A percentile compares a stretch with the other conserved stretches of the same genome.
Evolutionary conservation across 1,139 yeast species (phyloP).

Genomic region (Yamadazyma mexicana): DNA sequence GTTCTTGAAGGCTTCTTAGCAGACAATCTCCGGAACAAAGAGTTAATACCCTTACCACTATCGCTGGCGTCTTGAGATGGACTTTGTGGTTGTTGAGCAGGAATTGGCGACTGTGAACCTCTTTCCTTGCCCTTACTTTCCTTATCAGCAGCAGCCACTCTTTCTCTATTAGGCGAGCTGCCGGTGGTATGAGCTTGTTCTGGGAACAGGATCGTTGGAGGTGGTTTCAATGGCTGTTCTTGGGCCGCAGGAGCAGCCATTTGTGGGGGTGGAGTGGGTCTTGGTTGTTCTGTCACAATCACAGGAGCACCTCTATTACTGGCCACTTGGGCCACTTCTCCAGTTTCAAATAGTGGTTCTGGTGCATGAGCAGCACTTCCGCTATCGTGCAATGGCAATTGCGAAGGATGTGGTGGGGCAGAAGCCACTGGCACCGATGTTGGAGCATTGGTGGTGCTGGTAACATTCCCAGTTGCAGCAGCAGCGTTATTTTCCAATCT

Average conservation of each 20-base stretch:
- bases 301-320: slow-evolving; percentile 9
- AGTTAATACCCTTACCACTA: slow-evolving; percentile 35
- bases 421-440: not conserved
- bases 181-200: slow-evolving; percentile 68
- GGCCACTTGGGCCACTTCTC: slow-evolving; percentile 11
- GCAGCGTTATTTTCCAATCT: slow-evolving; percentile 8
- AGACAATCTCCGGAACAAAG: slow-evolving; percentile 41
- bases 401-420: slow-evolving; percentile 3
- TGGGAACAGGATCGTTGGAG: slow-evolving; percentile 49
- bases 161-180: slow-evolving; percentile 8
- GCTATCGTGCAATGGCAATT: slow-evolving; percentile 3
- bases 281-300: slow-evolving; percentile 16
- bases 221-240: slow-evolving; percentile 6
- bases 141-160: slow-evolving; percentile 3
- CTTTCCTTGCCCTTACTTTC: not conserved
- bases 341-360: slow-evolving; percentile 5
- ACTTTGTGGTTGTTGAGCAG: slow-evolving; percentile 38
- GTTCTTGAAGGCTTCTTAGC: slow-evolving; percentile 28
- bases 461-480: too few relatives aligned
- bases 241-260: not conserved
- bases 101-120: slow-evolving; percentile 18
- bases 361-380: slow-evolving; percentile 3
- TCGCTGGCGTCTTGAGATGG: slow-evolving; percentile 34
- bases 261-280: slow-evolving; percentile 18
- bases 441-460: too few relatives aligned